These are phyloP conservation scores for Scheffersomyces ergatensis DNA, from an alignment of 805 yeast species.

Conservation along the genomic window DNA sequence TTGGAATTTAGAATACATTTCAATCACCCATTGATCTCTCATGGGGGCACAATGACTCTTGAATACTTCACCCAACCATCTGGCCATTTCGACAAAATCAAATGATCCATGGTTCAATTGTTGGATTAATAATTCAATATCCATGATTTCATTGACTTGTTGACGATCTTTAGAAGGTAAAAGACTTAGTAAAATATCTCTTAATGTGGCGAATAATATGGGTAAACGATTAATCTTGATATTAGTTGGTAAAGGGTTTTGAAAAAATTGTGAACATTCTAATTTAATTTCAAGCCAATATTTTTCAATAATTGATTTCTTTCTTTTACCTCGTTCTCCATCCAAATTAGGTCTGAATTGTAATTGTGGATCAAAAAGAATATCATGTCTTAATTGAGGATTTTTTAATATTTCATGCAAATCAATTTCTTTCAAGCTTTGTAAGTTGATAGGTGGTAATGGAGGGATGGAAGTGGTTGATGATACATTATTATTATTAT, in stretches of 20 bases:
- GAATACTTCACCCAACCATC: conserved; percentile 74
- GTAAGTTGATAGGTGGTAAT: conserved; percentile 80
- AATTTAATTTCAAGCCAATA: conserved; percentile 78
- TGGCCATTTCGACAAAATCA: conserved; percentile 66
- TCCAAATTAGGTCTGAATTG: conserved; percentile 90
- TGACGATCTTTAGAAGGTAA: conserved; percentile 75
- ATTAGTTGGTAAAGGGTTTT: conserved; percentile 4
- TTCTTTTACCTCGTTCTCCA: conserved; percentile 84
- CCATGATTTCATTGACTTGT: conserved; percentile 68
- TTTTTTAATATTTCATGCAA: conserved; percentile 84
- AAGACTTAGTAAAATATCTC: conserved; percentile 70
- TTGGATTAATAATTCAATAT: conserved; percentile 71
- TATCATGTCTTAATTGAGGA: conserved; percentile 91
- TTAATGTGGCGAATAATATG: conserved; percentile 70
- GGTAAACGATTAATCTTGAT: conserved; percentile 51
- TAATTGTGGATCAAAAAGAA: conserved; percentile 84
- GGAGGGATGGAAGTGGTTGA: conserved; percentile 31
- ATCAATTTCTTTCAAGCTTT: conserved; percentile 81
- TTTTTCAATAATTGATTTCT: conserved; percentile 70
- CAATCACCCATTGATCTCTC: conserved; percentile 88
- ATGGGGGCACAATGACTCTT: conserved; percentile 94
- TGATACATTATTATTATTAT: background rate
- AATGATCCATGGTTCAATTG: conserved; percentile 70
- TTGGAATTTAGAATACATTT: conserved; percentile 63
- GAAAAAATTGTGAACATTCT: conserved; percentile 54